phyloP scores from a whole-genome alignment of 1,284 basidiomycete species.

The Apiotrichum akiyoshidainum region DNA sequence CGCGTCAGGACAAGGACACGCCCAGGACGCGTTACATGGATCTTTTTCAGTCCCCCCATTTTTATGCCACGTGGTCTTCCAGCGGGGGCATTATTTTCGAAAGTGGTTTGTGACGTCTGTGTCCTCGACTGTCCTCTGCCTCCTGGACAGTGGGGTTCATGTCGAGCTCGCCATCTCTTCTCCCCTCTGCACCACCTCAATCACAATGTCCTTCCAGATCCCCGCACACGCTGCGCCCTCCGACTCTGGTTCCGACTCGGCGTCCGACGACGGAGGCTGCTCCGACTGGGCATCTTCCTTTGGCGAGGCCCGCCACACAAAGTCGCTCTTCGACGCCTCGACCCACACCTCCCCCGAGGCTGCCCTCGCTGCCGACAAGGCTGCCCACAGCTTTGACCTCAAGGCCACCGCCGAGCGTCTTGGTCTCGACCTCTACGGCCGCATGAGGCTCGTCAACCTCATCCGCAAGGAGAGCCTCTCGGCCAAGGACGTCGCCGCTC shows the following conservation, averaged over 20 bases:
- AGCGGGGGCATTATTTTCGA: slow-evolving; percentile 12
- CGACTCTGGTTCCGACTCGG: slow-evolving; percentile 22
- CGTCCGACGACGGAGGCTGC: slow-evolving; percentile 27
- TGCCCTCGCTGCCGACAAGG: slow-evolving; percentile 65
- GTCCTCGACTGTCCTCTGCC: not conserved
- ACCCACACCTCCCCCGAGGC: slow-evolving; percentile 61
- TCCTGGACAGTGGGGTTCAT: not conserved
- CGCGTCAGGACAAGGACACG: not conserved
- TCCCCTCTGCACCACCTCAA: not conserved
- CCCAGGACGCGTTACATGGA: slow-evolving; percentile 4
- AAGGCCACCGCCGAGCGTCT: slow-evolving; percentile 25
- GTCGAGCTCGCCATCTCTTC: not conserved
- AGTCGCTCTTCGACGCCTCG: slow-evolving; percentile 75
- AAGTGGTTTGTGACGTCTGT: not conserved
- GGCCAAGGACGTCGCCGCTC: not conserved
- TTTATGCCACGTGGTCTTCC: not conserved
- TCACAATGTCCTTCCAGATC: slow-evolving; percentile 20
- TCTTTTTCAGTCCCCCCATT: slow-evolving; percentile 1
- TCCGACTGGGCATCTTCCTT: slow-evolving; percentile 46
- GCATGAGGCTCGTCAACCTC: slow-evolving; percentile 78
- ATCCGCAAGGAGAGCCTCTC: slow-evolving; percentile 61
- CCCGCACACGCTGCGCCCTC: slow-evolving; percentile 17
- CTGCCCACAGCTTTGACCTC: slow-evolving; percentile 52
- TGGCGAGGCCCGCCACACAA: slow-evolving; percentile 53
- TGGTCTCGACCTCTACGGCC: slow-evolving; percentile 63